Evolutionary conservation across 441 rosid species (phyloP).

Genomic region (Geranium incanum): DNA sequence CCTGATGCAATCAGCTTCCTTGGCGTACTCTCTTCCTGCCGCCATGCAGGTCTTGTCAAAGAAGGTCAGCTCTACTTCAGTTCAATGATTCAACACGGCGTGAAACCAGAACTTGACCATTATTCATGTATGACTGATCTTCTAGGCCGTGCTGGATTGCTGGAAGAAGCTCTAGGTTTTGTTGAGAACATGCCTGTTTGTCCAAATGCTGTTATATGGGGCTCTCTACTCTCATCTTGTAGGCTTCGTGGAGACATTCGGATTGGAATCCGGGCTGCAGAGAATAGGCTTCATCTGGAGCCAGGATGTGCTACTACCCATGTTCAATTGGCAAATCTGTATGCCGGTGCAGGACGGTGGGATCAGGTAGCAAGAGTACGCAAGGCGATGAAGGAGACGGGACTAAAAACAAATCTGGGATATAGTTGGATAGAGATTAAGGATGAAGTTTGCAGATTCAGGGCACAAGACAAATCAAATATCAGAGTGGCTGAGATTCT

Average conservation of each 20-base stretch:
- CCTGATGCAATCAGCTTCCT: constrained; percentile 73
- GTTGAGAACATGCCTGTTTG: constrained; percentile 52
- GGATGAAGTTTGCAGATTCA: constrained; percentile 48
- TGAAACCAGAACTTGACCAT: constrained; percentile 57
- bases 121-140: constrained; percentile 76
- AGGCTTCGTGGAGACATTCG: constrained; percentile 57
- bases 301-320: constrained; percentile 65
- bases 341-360: constrained; percentile 59
- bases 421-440: constrained; percentile 75
- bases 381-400: constrained; percentile 66
- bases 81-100: constrained; percentile 42
- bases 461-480: constrained; percentile 57
- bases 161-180: constrained; percentile 57
- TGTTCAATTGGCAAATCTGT: constrained; percentile 61
- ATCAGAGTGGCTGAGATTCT: constrained; percentile 33
- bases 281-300: constrained; percentile 50
- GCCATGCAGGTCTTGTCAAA: constrained; percentile 63
- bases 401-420: constrained; percentile 55
- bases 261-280: constrained; percentile 74
- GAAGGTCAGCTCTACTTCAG: constrained; percentile 47
- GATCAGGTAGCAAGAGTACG: constrained; percentile 63
- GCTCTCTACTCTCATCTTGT: constrained; percentile 69
- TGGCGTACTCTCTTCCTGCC: constrained; percentile 70
- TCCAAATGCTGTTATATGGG: constrained; percentile 59
- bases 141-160: constrained; percentile 63